A percentile compares a stretch with the other conserved stretches of the same genome.
Conservation (phyloP, 331 rosid genomes). For the Rhamnella rubrinervis region DNA sequence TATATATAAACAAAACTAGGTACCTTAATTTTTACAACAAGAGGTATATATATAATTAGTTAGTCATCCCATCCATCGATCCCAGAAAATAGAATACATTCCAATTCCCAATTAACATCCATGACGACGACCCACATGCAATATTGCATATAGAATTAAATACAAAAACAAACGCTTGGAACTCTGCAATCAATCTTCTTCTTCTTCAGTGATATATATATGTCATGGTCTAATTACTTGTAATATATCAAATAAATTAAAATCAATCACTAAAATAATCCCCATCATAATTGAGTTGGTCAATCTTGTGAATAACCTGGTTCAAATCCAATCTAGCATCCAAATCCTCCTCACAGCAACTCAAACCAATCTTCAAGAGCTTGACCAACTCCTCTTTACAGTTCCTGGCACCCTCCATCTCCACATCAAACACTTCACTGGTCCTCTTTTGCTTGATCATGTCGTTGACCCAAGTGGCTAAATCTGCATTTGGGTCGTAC, state of each 20-base stretch:
- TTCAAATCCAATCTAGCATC: conserved; percentile 69
- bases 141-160: too few species aligned
- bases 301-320: conserved; percentile 56
- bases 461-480: conserved; percentile 74
- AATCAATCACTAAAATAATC: not conserved
- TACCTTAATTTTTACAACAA: too few species aligned
- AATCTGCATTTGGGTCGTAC: conserved; percentile 48
- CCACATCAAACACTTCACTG: conserved; percentile 60
- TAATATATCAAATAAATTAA: too few species aligned
- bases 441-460: conserved; percentile 75
- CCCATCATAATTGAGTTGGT: conserved; percentile 49
- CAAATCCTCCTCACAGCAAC: conserved; percentile 90
- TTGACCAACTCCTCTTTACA: conserved; percentile 64
- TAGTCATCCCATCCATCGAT: not conserved
- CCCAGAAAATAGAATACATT: too few species aligned
- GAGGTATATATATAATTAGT: too few species aligned
- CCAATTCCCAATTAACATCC: too few species aligned
- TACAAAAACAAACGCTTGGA: too few species aligned
- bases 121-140: too few species aligned
- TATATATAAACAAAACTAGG: too few species aligned
- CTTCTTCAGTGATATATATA: too few species aligned
- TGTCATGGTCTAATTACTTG: too few species aligned
- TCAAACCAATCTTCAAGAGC: conserved; percentile 78
- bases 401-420: conserved; percentile 54
- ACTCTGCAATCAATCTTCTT: too few species aligned